A percentile compares a stretch with the other conserved stretches of the same genome.
Evolutionary conservation across 208 protist species (phyloP).

Genomic region (Crithidia expoeki): DNA sequence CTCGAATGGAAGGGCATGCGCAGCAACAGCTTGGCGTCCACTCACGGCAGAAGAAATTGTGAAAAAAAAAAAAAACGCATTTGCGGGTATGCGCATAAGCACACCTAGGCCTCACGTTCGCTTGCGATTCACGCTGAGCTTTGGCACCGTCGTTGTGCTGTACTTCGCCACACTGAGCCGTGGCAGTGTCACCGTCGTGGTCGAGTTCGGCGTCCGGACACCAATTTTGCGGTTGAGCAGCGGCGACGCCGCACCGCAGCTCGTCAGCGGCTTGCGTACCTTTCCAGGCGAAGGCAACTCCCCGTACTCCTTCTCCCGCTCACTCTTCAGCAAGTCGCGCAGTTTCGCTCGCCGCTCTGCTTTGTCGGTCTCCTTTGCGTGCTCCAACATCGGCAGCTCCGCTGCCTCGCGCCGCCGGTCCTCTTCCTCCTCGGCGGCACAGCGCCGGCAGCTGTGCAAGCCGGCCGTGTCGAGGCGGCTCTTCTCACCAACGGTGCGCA

Average conservation of each 20-base stretch:
- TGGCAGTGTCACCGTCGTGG: constrained; percentile 5
- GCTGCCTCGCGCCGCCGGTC: constrained; percentile 70
- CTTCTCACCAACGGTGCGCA: constrained; percentile 34
- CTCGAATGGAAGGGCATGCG: no score
- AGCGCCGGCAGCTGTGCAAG: constrained; percentile 15
- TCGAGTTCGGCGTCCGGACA: neutral
- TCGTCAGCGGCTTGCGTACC: constrained; percentile 12
- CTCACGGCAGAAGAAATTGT: no score
- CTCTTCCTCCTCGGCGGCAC: constrained; percentile 45
- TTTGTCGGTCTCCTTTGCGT: constrained; percentile 90
- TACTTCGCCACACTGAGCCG: constrained; percentile 3
- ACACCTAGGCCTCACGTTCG: neutral
- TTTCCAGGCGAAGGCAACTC: constrained; percentile 39
- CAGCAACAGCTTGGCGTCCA: no score
- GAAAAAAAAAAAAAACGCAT: no score
- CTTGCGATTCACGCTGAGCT: neutral
- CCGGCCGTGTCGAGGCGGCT: constrained; percentile 17
- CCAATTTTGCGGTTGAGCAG: neutral
- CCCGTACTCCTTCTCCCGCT: constrained; percentile 72
- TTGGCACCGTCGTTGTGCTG: neutral
- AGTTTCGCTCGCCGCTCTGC: constrained; percentile 86
- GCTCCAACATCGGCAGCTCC: constrained; percentile 77
- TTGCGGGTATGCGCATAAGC: no score
- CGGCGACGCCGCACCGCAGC: neutral
- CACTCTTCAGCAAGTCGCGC: constrained; percentile 82